Conservation (phyloP, 768 basidiomycete species). For the Podaxis sp. region DNA sequence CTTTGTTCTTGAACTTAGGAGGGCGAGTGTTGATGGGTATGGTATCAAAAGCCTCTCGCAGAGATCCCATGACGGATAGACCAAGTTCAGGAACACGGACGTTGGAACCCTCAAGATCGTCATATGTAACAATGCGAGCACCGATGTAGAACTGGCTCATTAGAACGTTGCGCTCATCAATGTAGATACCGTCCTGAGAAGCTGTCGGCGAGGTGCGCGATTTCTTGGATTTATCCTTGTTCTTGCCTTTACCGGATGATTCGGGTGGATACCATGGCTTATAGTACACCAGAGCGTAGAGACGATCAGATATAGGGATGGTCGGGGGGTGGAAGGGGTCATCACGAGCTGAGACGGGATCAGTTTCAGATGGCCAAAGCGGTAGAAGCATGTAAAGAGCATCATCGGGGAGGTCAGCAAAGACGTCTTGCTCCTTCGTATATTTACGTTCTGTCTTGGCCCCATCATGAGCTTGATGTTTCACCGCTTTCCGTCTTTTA, state of each 20-base stretch:
- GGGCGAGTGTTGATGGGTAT: conserved; percentile 33
- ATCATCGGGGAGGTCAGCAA: conserved; percentile 64
- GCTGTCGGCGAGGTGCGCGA: conserved; percentile 39
- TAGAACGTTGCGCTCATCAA: conserved; percentile 45
- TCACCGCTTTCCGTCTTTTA: conserved; percentile 13
- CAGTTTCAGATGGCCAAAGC: conserved; percentile 79
- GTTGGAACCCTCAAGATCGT: conserved; percentile 71
- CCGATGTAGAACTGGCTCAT: conserved; percentile 70
- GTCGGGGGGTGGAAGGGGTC: conserved; percentile 32
- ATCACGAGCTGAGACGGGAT: conserved; percentile 36
- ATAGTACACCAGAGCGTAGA: conserved; percentile 82
- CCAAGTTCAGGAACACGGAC: conserved; percentile 74
- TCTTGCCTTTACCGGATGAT: conserved; percentile 28
- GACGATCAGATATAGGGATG: conserved; percentile 52
- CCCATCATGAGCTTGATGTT: conserved; percentile 17
- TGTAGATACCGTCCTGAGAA: conserved; percentile 31
- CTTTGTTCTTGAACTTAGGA: not conserved
- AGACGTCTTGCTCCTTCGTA: conserved; percentile 38
- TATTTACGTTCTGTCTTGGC: conserved; percentile 31
- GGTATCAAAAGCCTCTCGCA: conserved; percentile 51
- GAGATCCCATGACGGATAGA: conserved; percentile 60
- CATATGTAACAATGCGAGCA: conserved; percentile 71
- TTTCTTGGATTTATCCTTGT: conserved; percentile 42
- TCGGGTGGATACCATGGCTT: conserved; percentile 32
- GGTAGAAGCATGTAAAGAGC: conserved; percentile 82